These are phyloP conservation scores for Yamadazyma phyllophila DNA, from an alignment of 805 yeast species.

Conservation along the genomic window DNA sequence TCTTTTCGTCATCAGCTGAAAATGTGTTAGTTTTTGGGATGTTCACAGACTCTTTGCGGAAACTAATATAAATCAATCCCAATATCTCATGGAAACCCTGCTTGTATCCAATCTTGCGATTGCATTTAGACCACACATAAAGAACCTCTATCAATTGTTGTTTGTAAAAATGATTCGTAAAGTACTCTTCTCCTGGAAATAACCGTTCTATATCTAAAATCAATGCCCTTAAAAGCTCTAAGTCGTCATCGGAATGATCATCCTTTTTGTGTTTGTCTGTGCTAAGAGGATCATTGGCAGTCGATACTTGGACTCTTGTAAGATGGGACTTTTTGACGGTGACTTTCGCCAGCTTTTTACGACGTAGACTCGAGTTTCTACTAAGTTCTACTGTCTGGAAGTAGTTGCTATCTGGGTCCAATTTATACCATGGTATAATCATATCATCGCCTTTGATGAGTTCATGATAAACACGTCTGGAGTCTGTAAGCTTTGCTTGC, in stretches of 20 bases:
- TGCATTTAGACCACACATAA: constrained; percentile 50
- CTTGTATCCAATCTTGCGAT: constrained; percentile 46
- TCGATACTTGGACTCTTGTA: constrained; percentile 18
- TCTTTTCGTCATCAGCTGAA: constrained; percentile 28
- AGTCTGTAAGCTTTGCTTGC: constrained; percentile 26
- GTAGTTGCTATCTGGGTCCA: constrained; percentile 29
- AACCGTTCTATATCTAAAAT: constrained; percentile 52
- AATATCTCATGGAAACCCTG: constrained; percentile 57
- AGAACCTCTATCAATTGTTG: constrained; percentile 40
- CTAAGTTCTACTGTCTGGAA: constrained; percentile 19
- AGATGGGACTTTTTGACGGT: constrained; percentile 14
- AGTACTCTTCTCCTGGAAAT: constrained; percentile 46
- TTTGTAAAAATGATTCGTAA: constrained; percentile 22
- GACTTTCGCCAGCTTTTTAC: constrained; percentile 1
- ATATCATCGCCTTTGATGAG: constrained; percentile 27
- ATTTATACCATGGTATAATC: constrained; percentile 37
- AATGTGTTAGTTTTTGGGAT: constrained; percentile 26
- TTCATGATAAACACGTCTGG: constrained; percentile 36
- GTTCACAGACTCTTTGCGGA: constrained; percentile 34
- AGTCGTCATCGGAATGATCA: constrained; percentile 19
- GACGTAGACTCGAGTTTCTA: constrained; percentile 13
- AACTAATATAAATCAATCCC: constrained; percentile 45
- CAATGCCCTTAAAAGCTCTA: constrained; percentile 41
- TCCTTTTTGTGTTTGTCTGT: constrained; percentile 15
- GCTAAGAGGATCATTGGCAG: constrained; percentile 11